Evolutionary conservation across 805 yeast species (phyloP), one percentile per base, ranked within the genome.

Genomic region (Zygotorulaspora chibaensis): DNA sequence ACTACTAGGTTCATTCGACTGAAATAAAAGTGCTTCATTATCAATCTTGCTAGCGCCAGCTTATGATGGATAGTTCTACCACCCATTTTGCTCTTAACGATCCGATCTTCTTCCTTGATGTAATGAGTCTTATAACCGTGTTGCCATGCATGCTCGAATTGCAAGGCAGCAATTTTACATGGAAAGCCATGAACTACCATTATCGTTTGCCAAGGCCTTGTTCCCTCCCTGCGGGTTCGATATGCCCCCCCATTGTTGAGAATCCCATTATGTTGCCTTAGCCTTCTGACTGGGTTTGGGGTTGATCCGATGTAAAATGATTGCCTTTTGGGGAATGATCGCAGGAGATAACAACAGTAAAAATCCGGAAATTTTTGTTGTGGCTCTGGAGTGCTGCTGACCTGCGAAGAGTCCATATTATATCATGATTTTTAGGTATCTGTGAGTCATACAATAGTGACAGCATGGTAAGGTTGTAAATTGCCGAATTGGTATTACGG

Each of bases 101-200:
- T 59, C 42, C 83, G 62, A 9, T 61, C 59, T 0, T 53, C 51
- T 1, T 63, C 57, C 6, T 42, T 20, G 3, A 86, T 78, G 57
- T 80, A 87, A 31, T 88, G 68, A 0, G 95, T 82, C 42, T 70
- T 72, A 50, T 81, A 71, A 1, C 82, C 70, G 61, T 86, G 93
- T 54, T 87, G 95, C 79, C 86, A 83, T 1, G 95, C 90, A 63
- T 84, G 89, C 57, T 87, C 96, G 63, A 87, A 87, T 62, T 81
- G 90, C 42, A 87, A 64, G 0, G 95, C 95, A 2, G 82, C 65
- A 2, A 81, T 70, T 49, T 77, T 79, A 6, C 80, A 77, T 0
- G 87, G 87, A 58, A 87, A 87, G 2, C 90, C 89, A 56, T 83
- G 70, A 0, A 87, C 84, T 2, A 81, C 55, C 44, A 77, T 49